Evolutionary conservation across 495 filamentous ascomycete species (phyloP).

Genomic region (Trichoderma gamsii): DNA sequence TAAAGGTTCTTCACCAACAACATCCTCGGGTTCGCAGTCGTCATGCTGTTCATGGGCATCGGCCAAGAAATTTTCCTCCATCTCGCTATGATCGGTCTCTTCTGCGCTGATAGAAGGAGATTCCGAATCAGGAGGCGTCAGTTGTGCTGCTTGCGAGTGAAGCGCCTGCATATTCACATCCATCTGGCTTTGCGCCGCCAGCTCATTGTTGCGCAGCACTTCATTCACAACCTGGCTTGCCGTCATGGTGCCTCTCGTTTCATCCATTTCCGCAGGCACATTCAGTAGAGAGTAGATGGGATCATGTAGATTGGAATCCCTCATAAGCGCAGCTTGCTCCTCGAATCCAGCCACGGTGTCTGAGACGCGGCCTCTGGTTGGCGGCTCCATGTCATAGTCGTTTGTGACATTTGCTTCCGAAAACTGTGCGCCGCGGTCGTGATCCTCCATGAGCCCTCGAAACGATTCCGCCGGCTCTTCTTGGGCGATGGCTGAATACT

Average conservation of each 20-base stretch:
- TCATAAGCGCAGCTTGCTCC: not conserved
- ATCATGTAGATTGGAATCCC: not conserved
- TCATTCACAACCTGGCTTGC: not conserved
- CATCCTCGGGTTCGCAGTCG: not conserved
- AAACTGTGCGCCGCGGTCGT: not conserved
- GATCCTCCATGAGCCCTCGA: not conserved
- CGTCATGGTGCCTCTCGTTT: not conserved
- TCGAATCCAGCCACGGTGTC: not conserved
- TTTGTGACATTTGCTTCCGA: not conserved
- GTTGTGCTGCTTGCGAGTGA: not conserved
- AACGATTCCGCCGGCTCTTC: not conserved
- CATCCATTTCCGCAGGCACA: not conserved
- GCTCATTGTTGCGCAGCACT: not conserved
- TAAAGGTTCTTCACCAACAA: not conserved
- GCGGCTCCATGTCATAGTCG: not conserved
- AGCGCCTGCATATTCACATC: not conserved
- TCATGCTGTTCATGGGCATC: not conserved
- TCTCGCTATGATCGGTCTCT: not conserved
- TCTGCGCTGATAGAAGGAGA: not conserved
- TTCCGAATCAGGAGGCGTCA: not conserved
- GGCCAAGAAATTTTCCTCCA: not conserved
- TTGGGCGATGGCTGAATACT: not conserved
- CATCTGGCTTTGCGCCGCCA: not conserved
- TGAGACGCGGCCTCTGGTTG: not conserved
- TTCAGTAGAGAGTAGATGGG: not conserved